A percentile compares a stretch with the other conserved stretches of the same genome.
Evolutionary conservation across 2,329 filamentous ascomycete species (phyloP).

Genomic region (Alternaria incomplexa): DNA sequence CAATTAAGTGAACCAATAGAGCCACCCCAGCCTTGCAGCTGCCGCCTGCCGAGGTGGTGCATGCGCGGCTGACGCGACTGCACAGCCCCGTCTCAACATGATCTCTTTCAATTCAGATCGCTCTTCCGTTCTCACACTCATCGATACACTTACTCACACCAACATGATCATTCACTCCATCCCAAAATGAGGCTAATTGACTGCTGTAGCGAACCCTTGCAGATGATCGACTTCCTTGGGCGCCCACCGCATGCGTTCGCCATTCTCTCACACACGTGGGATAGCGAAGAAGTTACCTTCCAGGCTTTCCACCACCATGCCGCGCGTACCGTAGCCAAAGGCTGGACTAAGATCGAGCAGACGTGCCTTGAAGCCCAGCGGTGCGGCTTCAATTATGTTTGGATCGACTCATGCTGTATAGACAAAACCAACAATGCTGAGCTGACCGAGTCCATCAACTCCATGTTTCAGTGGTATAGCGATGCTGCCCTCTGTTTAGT

Average conservation of each 20-base stretch:
- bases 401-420: background rate
- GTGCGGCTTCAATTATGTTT: background rate
- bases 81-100: too few species aligned
- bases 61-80: too few species aligned
- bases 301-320: background rate
- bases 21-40: too few species aligned
- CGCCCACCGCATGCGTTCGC: background rate
- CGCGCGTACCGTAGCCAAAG: background rate
- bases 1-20: too few species aligned
- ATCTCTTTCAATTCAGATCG: too few species aligned
- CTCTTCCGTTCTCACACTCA: too few species aligned
- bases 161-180: too few species aligned
- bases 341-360: background rate
- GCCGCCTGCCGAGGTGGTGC: too few species aligned
- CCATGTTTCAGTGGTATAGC: background rate
- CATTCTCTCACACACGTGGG: background rate
- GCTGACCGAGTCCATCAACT: background rate
- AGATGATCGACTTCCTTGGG: background rate
- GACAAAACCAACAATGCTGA: background rate
- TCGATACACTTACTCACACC: too few species aligned
- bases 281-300: background rate
- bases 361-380: background rate
- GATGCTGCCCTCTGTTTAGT: background rate
- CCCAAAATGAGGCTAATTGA: background rate
- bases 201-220: background rate